phyloP scores from a whole-genome alignment of 1,139 yeast species.

The Yamadazyma siamensis region DNA sequence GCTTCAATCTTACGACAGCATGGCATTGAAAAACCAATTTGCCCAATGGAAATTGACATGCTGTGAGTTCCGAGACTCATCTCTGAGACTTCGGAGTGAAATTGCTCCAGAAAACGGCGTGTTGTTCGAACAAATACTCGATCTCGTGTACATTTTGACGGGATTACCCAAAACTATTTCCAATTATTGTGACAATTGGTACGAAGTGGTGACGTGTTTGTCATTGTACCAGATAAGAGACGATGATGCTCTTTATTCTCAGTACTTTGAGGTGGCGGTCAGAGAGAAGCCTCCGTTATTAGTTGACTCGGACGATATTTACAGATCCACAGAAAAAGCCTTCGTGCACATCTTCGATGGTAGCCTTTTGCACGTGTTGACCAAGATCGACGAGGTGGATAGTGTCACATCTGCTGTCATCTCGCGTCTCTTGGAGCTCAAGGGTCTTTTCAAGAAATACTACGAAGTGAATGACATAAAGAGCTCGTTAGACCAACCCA shows the following conservation, averaged over 20 bases:
- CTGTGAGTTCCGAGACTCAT: conserved; percentile 48
- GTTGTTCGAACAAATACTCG: conserved; percentile 40
- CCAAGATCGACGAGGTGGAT: conserved; percentile 60
- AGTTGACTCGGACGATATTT: conserved; percentile 24
- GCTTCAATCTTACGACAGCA: conserved; percentile 37
- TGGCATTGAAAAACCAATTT: conserved; percentile 42
- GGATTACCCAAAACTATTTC: conserved; percentile 56
- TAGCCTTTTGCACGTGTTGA: conserved; percentile 56
- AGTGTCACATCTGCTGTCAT: conserved; percentile 65
- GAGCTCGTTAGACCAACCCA: conserved; percentile 10
- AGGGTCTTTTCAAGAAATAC: conserved; percentile 56
- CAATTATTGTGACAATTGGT: conserved; percentile 58
- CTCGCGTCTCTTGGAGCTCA: conserved; percentile 61
- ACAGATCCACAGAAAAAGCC: conserved; percentile 48
- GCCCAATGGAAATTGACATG: conserved; percentile 49
- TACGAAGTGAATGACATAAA: conserved; percentile 14
- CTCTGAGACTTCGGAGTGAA: conserved; percentile 20
- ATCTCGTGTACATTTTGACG: conserved; percentile 42
- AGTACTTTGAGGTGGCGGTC: conserved; percentile 32
- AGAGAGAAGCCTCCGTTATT: conserved; percentile 31
- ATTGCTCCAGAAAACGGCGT: conserved; percentile 19
- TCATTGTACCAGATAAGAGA: conserved; percentile 58
- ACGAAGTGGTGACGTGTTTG: conserved; percentile 63
- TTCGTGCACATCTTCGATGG: conserved; percentile 60
- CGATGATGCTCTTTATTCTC: conserved; percentile 29